These are phyloP conservation scores for Erodium trifolium DNA, from an alignment of 441 rosid genomes.

Conservation along the genomic window DNA sequence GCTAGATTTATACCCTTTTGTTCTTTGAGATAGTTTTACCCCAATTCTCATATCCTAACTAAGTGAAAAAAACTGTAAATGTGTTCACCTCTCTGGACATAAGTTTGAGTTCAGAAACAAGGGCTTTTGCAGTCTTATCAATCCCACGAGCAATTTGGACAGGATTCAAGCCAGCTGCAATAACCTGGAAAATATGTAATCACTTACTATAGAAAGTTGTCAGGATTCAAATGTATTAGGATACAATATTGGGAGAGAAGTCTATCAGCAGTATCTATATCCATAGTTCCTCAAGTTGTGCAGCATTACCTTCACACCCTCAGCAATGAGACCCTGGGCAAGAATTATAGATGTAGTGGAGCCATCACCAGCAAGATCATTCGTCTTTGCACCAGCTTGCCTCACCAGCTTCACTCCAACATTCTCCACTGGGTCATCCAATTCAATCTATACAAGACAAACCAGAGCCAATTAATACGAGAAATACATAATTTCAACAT, in stretches of 20 bases:
- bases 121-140: slow-evolving; percentile 60
- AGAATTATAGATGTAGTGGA: slow-evolving; percentile 81
- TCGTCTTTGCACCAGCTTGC: slow-evolving; percentile 91
- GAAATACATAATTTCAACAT: background rate
- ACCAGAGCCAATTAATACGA: background rate
- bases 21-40: background rate
- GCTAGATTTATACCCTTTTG: background rate
- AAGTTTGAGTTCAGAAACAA: slow-evolving; percentile 68
- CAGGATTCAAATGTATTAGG: background rate
- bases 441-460: slow-evolving; percentile 51
- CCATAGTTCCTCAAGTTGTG: background rate
- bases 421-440: slow-evolving; percentile 83
- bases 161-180: slow-evolving; percentile 74
- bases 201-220: slow-evolving; percentile 19
- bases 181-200: slow-evolving; percentile 39
- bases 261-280: background rate
- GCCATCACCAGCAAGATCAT: slow-evolving; percentile 91
- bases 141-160: slow-evolving; percentile 74
- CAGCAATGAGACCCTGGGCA: slow-evolving; percentile 79
- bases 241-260: background rate
- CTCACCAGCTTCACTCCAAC: slow-evolving; percentile 93
- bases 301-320: slow-evolving; percentile 61
- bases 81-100: slow-evolving; percentile 70
- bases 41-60: background rate
- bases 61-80: slow-evolving; percentile 2